phyloP scores from a whole-genome alignment of 768 basidiomycete species.

The Dentipellis sp. region DNA sequence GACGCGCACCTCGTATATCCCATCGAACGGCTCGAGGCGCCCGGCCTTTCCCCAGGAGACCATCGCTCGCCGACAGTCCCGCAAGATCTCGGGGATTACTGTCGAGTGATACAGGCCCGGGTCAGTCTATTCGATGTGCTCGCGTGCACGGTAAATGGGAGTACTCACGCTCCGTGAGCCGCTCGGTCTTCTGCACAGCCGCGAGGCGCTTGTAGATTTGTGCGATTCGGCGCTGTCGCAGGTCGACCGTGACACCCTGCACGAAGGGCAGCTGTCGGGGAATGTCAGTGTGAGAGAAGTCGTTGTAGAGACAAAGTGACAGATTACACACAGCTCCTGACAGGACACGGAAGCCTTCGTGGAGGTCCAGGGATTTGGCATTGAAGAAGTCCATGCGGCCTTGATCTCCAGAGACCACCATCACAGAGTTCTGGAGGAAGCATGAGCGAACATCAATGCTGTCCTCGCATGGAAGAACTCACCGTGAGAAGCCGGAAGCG shows the following conservation, averaged over 20 bases:
- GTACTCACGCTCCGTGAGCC: slow-evolving; percentile 48
- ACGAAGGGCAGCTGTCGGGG: slow-evolving; percentile 58
- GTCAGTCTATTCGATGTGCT: too few species aligned
- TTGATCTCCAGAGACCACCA: slow-evolving; percentile 67
- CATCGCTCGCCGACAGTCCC: slow-evolving; percentile 54
- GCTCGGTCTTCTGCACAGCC: slow-evolving; percentile 51
- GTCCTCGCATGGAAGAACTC: slow-evolving; percentile 20
- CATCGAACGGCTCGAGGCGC: slow-evolving; percentile 62
- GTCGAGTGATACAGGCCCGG: slow-evolving; percentile 17
- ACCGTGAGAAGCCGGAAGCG: slow-evolving; percentile 64
- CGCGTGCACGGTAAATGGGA: neutral
- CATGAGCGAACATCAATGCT: slow-evolving; percentile 10
- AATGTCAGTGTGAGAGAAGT: neutral
- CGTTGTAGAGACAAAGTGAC: neutral
- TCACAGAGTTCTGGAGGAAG: slow-evolving; percentile 50
- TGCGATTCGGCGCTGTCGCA: slow-evolving; percentile 50
- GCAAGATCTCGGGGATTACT: slow-evolving; percentile 55
- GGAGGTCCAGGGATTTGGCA: slow-evolving; percentile 63
- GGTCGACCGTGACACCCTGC: slow-evolving; percentile 63
- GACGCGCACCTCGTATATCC: slow-evolving; percentile 50
- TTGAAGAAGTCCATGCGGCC: slow-evolving; percentile 66
- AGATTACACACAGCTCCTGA: slow-evolving; percentile 57
- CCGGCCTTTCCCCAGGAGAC: slow-evolving; percentile 58
- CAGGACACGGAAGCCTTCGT: slow-evolving; percentile 71
- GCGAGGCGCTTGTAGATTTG: slow-evolving; percentile 66